phyloP scores from a whole-genome alignment of 2,329 filamentous ascomycete genomes.

The Cadophora malorum region DNA sequence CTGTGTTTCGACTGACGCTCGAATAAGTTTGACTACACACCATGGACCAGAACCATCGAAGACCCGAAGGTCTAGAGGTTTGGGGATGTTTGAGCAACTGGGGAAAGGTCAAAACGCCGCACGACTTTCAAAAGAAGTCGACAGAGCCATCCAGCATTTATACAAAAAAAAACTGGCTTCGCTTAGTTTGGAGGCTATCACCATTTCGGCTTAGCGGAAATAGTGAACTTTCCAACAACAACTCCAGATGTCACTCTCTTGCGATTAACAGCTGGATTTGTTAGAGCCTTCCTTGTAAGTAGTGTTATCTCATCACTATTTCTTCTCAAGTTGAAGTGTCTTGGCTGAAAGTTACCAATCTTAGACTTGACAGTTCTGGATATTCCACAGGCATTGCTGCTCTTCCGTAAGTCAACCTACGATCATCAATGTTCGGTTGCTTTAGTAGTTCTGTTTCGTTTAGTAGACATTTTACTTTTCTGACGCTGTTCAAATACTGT shows the following conservation, averaged over 20 bases:
- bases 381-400: too few relatives aligned
- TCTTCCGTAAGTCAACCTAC: too few relatives aligned
- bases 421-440: too few relatives aligned
- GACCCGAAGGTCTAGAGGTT: constrained; percentile 15
- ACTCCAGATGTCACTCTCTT: background rate
- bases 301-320: too few relatives aligned
- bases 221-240: background rate
- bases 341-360: too few relatives aligned
- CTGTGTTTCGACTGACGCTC: constrained; percentile 47
- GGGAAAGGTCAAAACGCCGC: constrained; percentile 44
- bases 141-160: background rate
- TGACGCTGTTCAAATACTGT: too few relatives aligned
- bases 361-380: too few relatives aligned
- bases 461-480: too few relatives aligned
- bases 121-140: constrained; percentile 33
- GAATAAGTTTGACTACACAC: constrained; percentile 41
- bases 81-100: constrained; percentile 46
- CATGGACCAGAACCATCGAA: constrained; percentile 36
- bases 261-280: background rate
- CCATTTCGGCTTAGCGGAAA: background rate
- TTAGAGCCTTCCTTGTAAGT: background rate
- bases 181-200: background rate
- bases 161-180: background rate
- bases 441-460: too few relatives aligned
- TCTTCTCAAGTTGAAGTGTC: too few relatives aligned